Conservation (phyloP, 805 yeast species). For the Cyberlindnera mycetangii region DNA sequence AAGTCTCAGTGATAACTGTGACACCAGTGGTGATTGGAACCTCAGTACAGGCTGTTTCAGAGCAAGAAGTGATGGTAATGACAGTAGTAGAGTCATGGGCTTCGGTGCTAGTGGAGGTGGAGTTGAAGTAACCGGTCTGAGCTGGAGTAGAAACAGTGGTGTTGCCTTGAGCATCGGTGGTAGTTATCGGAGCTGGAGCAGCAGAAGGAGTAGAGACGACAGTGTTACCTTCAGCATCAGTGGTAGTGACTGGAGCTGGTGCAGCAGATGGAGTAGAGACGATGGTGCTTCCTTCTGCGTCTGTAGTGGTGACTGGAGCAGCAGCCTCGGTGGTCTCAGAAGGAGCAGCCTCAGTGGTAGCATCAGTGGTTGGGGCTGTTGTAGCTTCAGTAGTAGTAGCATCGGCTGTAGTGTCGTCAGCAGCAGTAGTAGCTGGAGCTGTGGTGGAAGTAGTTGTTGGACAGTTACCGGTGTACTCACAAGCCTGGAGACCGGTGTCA, state of each 20-base stretch:
- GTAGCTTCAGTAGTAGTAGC: conserved; percentile 15
- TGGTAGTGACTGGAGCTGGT: conserved; percentile 1
- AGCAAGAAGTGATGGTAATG: conserved; percentile 15
- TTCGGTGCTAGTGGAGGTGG: conserved; percentile 22
- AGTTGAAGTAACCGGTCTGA: conserved; percentile 13
- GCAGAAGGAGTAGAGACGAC: conserved; percentile 9
- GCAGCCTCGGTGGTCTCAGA: neutral
- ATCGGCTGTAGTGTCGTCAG: neutral
- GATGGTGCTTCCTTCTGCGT: conserved; percentile 6
- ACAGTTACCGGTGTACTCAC: conserved; percentile 14
- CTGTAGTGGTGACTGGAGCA: conserved; percentile 10
- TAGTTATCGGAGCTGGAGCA: conserved; percentile 17
- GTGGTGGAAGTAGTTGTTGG: conserved; percentile 1
- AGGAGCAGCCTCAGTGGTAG: neutral
- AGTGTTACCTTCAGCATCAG: conserved; percentile 2
- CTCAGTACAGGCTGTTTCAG: conserved; percentile 5
- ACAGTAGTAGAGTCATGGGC: conserved; percentile 9
- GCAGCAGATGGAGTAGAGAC: conserved; percentile 10
- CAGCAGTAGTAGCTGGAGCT: neutral
- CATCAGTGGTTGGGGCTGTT: conserved; percentile 6
- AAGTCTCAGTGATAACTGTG: conserved; percentile 18
- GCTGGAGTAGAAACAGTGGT: neutral
- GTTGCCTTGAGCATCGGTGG: neutral
- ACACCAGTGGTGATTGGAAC: conserved; percentile 16
- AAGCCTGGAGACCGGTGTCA: conserved; percentile 12